Evolutionary conservation across 2,329 filamentous ascomycete species (phyloP), one percentile per base, ranked within the genome.

Genomic region (Fusarium transvaalense): DNA sequence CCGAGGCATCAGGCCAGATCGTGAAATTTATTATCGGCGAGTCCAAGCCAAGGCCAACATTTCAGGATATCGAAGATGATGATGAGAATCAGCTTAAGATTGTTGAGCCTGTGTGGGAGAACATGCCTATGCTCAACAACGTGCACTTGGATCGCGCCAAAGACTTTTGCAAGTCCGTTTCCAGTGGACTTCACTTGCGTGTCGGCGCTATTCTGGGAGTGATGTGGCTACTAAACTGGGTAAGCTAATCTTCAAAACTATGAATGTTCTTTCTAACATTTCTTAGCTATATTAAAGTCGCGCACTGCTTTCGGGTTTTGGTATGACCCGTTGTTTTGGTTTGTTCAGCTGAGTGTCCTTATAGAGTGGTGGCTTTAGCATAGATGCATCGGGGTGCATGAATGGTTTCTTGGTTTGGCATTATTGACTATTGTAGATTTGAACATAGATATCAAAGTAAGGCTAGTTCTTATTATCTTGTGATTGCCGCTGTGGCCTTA

Each of bases 151-250:
- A 60, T 13, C 60, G 52, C 4, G 53, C 60, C 17, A 64, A n/a
- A 10, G 14, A 47, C 10, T 37, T 64, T 64, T 50, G 53, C 35
- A 60, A 32, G 15, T 43, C 43, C 14, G 6, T 59, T 10, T 19
- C 53, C 6, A 34, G 25, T 6, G 63, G 64, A 15, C 50, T 64
- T 21, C 56, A 62, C 13, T 19, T 74, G 15, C 63, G 64, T 10
- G 43, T 72, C 10, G 61, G 42, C 43, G 45, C 38, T 27, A 60
- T 74, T 27, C 41, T 72, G 31, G 64, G 56, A 39, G 35, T 65
- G 8, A 73, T 74, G 71, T 69, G 66, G 70, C 34, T 74, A n/a
- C 66, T 74, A 4, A 74, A 74, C 60, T 71, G 60, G 67, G 71
- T 74, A 52, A 61, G 69, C 61, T 45, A 3, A 39, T 15, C 6